Conservation (phyloP, 2,329 filamentous ascomycete genomes). For the Apiospora aurea region DNA sequence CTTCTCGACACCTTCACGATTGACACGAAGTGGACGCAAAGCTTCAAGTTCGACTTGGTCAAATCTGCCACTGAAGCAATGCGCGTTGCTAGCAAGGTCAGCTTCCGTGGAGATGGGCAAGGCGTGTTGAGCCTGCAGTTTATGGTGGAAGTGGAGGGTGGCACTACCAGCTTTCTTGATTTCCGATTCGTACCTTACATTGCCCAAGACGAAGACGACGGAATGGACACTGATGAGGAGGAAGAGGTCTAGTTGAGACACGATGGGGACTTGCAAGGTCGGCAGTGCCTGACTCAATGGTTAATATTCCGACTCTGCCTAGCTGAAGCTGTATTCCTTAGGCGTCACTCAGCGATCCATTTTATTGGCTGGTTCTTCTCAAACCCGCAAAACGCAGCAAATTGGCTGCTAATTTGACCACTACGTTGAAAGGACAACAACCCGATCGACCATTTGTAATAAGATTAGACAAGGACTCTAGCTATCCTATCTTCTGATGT, state of each 20-base stretch:
- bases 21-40: constrained; percentile 65
- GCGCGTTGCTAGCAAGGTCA: constrained; percentile 90
- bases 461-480: neutral
- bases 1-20: constrained; percentile 80
- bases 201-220: constrained; percentile 65
- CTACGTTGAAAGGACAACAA: neutral
- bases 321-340: neutral
- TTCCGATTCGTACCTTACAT: constrained; percentile 82
- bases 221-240: constrained; percentile 45
- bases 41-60: constrained; percentile 87
- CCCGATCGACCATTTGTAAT: neutral
- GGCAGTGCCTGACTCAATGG: neutral
- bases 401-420: neutral
- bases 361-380: neutral
- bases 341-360: neutral
- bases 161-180: constrained; percentile 76
- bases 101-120: constrained; percentile 84
- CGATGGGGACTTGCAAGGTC: neutral
- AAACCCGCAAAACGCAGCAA: neutral
- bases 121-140: constrained; percentile 95
- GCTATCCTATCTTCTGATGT: neutral
- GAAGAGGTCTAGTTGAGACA: neutral
- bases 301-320: neutral
- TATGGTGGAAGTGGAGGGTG: constrained; percentile 86
- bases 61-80: constrained; percentile 91